Evolutionary conservation across 2,329 filamentous ascomycete species (phyloP).

Genomic region (Annulohypoxylon truncatum): DNA sequence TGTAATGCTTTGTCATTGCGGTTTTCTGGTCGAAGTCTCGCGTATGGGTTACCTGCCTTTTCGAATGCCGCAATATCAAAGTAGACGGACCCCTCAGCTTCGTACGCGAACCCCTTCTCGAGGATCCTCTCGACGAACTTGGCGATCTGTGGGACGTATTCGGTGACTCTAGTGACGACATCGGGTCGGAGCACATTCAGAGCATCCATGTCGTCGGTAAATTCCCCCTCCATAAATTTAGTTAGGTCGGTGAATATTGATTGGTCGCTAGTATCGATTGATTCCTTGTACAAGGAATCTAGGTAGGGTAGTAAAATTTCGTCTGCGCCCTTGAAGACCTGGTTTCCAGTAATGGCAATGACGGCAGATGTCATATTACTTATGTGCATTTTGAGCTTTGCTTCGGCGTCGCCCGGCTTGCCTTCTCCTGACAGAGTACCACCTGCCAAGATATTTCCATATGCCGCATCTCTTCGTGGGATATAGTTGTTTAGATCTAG

Average conservation of each 20-base stretch:
- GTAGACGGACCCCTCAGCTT: constrained; percentile 86
- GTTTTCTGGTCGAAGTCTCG: constrained; percentile 85
- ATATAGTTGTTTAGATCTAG: constrained; percentile 64
- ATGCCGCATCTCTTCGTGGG: constrained; percentile 62
- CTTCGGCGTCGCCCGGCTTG: constrained; percentile 79
- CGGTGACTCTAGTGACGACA: constrained; percentile 87
- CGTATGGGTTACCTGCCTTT: constrained; percentile 84
- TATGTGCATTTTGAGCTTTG: constrained; percentile 91
- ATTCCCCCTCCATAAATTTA: constrained; percentile 85
- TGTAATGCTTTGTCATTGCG: constrained; percentile 84
- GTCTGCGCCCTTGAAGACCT: constrained; percentile 66
- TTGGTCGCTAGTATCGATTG: constrained; percentile 70
- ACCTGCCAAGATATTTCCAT: constrained; percentile 66
- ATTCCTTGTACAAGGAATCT: constrained; percentile 74
- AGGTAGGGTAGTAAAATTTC: constrained; percentile 84
- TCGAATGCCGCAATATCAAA: constrained; percentile 93
- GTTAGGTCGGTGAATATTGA: constrained; percentile 89
- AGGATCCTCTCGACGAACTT: constrained; percentile 85
- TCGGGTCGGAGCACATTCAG: constrained; percentile 88
- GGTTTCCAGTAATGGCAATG: constrained; percentile 59
- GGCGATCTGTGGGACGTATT: constrained; percentile 89
- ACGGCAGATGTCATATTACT: constrained; percentile 68
- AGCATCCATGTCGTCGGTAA: constrained; percentile 86
- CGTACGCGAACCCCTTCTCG: constrained; percentile 87
- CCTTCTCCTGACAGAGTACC: constrained; percentile 67